Evolutionary conservation across 2,329 filamentous ascomycete species (phyloP), one percentile per base, ranked within the genome.

Genomic region (Hymenoscyphus fraxineus): DNA sequence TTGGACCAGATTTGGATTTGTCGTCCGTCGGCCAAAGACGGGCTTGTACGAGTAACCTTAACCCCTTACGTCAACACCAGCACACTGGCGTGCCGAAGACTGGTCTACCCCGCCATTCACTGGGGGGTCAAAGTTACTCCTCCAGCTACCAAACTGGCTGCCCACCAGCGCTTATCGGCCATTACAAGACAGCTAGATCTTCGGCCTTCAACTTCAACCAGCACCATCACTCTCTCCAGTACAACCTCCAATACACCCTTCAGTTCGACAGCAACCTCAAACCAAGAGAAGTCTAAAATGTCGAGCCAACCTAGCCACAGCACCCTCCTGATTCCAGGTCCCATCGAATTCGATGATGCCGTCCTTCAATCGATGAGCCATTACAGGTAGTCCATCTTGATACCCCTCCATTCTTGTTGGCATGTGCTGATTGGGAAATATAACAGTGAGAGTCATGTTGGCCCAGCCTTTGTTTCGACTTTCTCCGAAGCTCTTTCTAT

Each of bases 271-370:
- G 15, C 44, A 61, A 63, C 64, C n/a, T 58, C 68, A 51, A 62
- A 35, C 9, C 58, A 69, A 51, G 16, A 31, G 19, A 67, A 64
- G 51, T 22, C 62, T 62, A 73, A 67, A 32, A 88, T 88, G 86
- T 88, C 85, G 70, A 82, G 81, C 65, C 86, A 88, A 72, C 81
- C 85, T 63, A 78, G 81, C 60, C 86, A 89, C 75, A 79, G 86
- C 55, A 89, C 94, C 63, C 83, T 99, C 79, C 87, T 99, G 80
- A 98, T 99, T 75, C 95, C 95, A 59, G 95, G 95, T 69, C 95
- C 95, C 75, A 96, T 98, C 78, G 94, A 98, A 81, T 97, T 97
- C 76, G 94, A 97, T 77, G 94, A 98, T 94, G 93, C 88, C 58
- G 94, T 98, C 66, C 87, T 97, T 61, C 86, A 93, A 78, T 92